Evolutionary conservation across 2,329 filamentous ascomycete genomes (phyloP), one percentile per base, ranked within the genome.

Genomic region (Domatiomyces catenatus): DNA sequence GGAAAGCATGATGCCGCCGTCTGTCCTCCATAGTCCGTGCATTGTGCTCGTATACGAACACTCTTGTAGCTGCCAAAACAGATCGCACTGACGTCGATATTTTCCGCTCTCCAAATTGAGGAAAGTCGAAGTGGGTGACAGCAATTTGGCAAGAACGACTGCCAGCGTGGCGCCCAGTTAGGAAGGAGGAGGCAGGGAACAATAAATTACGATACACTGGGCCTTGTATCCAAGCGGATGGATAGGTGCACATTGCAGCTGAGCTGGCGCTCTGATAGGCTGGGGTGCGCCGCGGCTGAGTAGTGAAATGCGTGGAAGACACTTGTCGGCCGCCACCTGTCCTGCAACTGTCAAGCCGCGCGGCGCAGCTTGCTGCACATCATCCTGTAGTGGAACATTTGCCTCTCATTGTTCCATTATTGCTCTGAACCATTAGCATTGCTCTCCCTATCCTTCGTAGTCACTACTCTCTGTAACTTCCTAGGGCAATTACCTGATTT

Each of bases 1-100:
- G 52, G 42, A 57, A 57, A 47, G 32, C 32, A 15, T 39, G 10
- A 39, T 39, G 10, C 10, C 32, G 12, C 5, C 15, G 32, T 39
- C 32, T 39, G 10, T 36, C 3, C 12, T 36, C 28, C n/a, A n/a
- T n/a, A n/a, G n/a, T n/a, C n/a, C n/a, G n/a, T n/a, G n/a, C n/a
- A n/a, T n/a, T n/a, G 5, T 28, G 26, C 5, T 28, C 5, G 26
- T 8, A 28, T 28, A 32, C 3, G 8, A 32, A 32, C 28, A 28
- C 8, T 5, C 5, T 28, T 32, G 28, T 39, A 39, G 32, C 15
- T 5, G 32, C 32, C 32, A 10, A 15, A 39, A 39, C 15, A 12
- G 32, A 39, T 39, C 32, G 15, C 32, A 39, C 3, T 39, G 10
- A 5, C 32, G 32, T 39, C 32, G 32, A 15, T 39, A 39, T 15